Conservation (phyloP, 805 yeast species). For the Metschnikowia borealis region DNA sequence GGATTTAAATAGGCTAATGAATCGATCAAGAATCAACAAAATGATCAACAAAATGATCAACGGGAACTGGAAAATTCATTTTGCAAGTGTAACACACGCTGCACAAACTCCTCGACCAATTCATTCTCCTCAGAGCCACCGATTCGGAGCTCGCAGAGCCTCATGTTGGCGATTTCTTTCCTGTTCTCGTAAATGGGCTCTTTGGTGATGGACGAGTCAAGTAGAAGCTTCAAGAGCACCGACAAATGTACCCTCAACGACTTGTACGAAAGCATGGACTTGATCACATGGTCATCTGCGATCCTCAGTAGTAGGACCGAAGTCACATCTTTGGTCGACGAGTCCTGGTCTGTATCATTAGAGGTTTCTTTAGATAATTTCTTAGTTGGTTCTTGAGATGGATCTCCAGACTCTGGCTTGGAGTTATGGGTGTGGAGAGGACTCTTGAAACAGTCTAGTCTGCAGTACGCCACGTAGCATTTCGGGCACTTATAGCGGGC, state of each 20-base stretch:
- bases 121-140: slow-evolving; percentile 68
- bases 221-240: slow-evolving; percentile 44
- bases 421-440: slow-evolving; percentile 10
- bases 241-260: slow-evolving; percentile 55
- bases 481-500: slow-evolving; percentile 58
- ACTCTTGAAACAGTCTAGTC: slow-evolving; percentile 57
- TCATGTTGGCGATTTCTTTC: slow-evolving; percentile 54
- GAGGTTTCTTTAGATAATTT: too few relatives aligned
- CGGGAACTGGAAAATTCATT: background rate
- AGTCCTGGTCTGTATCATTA: too few relatives aligned
- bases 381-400: too few relatives aligned
- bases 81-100: slow-evolving; percentile 29
- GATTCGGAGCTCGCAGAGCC: slow-evolving; percentile 53
- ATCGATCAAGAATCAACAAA: too few relatives aligned
- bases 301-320: slow-evolving; percentile 6
- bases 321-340: background rate
- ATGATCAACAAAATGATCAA: too few relatives aligned
- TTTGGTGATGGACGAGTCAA: slow-evolving; percentile 44
- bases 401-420: too few relatives aligned
- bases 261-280: slow-evolving; percentile 45
- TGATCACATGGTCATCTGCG: slow-evolving; percentile 41
- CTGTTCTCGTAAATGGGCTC: slow-evolving; percentile 54
- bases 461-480: slow-evolving; percentile 49
- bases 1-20: slow-evolving; percentile 2
- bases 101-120: slow-evolving; percentile 66